These are phyloP conservation scores for Claviceps citrina DNA, from an alignment of 2,329 filamentous ascomycete genomes.

Conservation along the genomic window DNA sequence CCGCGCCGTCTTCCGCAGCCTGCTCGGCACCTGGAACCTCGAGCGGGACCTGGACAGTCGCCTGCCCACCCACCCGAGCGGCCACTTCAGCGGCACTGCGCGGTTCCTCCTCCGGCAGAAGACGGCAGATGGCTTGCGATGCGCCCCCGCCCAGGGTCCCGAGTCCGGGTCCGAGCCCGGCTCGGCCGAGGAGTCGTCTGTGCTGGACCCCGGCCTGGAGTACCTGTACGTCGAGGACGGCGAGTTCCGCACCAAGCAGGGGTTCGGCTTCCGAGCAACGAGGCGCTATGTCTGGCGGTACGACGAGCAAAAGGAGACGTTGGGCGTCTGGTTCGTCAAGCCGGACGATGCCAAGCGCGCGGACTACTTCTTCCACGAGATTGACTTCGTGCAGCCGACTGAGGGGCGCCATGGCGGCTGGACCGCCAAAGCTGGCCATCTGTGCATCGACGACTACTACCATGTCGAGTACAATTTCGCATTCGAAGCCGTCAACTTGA, in stretches of 20 bases:
- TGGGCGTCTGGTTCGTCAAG: constrained; percentile 62
- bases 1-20: constrained; percentile 51
- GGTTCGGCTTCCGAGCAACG: constrained; percentile 42
- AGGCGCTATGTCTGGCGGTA: constrained; percentile 62
- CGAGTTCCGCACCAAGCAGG: constrained; percentile 41
- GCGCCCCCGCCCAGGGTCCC: constrained; percentile 7
- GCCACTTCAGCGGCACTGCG: constrained; percentile 48
- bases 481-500: constrained; percentile 41
- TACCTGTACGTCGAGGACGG: constrained; percentile 58
- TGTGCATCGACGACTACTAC: constrained; percentile 59
- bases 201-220: constrained; percentile 35
- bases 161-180: constrained; percentile 8
- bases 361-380: constrained; percentile 60
- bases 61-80: constrained; percentile 44
- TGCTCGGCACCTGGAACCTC: constrained; percentile 56
- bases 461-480: constrained; percentile 53
- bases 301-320: constrained; percentile 37
- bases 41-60: constrained; percentile 39
- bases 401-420: constrained; percentile 30
- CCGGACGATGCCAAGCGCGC: constrained; percentile 44
- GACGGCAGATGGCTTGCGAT: constrained; percentile 35
- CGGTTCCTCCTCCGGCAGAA: constrained; percentile 47
- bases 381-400: constrained; percentile 40
- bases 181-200: too few relatives aligned
- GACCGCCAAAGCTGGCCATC: constrained; percentile 50